Evolutionary conservation across 2,329 filamentous ascomycete genomes (phyloP).

Genomic region (Aspergillus oerlinghausenensis): DNA sequence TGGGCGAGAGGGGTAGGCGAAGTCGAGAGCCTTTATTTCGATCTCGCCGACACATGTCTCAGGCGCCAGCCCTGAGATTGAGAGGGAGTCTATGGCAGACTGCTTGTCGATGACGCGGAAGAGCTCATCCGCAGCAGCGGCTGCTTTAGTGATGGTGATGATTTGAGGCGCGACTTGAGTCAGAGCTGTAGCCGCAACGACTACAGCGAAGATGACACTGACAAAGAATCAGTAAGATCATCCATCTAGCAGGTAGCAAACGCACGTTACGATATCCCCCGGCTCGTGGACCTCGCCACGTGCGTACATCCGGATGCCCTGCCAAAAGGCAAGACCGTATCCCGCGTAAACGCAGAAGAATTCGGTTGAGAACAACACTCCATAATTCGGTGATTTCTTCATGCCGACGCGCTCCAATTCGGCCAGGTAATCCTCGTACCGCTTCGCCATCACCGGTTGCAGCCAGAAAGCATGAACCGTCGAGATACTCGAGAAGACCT

Average conservation of each 20-base stretch:
- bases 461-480: conserved; percentile 45
- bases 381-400: too few relatives aligned
- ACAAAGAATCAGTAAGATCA: neutral
- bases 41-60: conserved; percentile 23
- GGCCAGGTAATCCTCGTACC: conserved; percentile 28
- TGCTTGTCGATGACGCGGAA: conserved; percentile 36
- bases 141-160: conserved; percentile 36
- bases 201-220: conserved; percentile 22
- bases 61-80: conserved; percentile 11
- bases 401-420: too few relatives aligned
- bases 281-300: conserved; percentile 23
- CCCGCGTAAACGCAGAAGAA: too few relatives aligned
- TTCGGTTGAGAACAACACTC: too few relatives aligned
- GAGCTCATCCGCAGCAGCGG: conserved; percentile 39
- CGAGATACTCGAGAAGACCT: conserved; percentile 45
- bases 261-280: conserved; percentile 24
- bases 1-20: conserved; percentile 35
- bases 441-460: conserved; percentile 29
- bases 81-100: conserved; percentile 33
- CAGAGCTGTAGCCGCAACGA: conserved; percentile 33
- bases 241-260: neutral
- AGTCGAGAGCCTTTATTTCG: conserved; percentile 35
- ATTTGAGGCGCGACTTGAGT: conserved; percentile 34
- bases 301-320: conserved; percentile 26
- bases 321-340: conserved; percentile 51